Evolutionary conservation across 225 moss, liverwort and hornwort genomes (phyloP).

Genomic region (Physcomitrium patens): DNA sequence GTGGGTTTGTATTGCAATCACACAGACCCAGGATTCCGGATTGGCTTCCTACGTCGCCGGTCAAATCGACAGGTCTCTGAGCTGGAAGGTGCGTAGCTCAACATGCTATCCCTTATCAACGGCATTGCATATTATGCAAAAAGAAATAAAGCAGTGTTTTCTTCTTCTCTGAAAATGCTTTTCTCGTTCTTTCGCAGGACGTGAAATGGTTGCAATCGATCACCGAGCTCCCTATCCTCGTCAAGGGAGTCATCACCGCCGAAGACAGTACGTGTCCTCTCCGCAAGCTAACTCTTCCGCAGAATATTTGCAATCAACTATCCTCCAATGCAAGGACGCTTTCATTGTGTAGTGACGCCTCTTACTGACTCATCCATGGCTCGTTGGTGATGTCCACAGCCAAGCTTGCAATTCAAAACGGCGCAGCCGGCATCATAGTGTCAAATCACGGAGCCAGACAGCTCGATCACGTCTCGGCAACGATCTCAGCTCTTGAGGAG

Average conservation of each 20-base stretch:
- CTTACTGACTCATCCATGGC: not conserved
- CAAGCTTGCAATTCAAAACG: conserved; percentile 66
- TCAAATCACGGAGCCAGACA: conserved; percentile 90
- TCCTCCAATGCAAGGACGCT: not conserved
- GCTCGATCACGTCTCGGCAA: conserved; percentile 72
- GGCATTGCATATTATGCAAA: not conserved
- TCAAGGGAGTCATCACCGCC: conserved; percentile 94
- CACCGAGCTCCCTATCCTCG: conserved; percentile 84
- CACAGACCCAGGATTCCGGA: conserved; percentile 65
- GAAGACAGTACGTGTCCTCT: conserved; percentile 67
- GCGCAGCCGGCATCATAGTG: conserved; percentile 81
- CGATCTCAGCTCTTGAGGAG: conserved; percentile 83
- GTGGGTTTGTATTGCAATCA: conserved; percentile 5
- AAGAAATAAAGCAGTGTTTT: not conserved
- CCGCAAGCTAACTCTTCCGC: not conserved
- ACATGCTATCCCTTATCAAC: not conserved
- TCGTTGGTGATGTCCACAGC: conserved; percentile 38
- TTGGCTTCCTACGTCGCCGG: conserved; percentile 62
- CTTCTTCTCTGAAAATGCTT: conserved; percentile 4
- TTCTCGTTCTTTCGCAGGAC: conserved; percentile 46
- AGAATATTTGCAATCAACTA: not conserved
- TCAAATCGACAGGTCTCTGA: conserved; percentile 71
- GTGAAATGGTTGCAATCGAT: conserved; percentile 91
- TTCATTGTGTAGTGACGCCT: not conserved
- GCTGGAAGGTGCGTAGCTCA: conserved; percentile 66